phyloP scores from a whole-genome alignment of 345 rosid species.

The Gossypium turneri region DNA sequence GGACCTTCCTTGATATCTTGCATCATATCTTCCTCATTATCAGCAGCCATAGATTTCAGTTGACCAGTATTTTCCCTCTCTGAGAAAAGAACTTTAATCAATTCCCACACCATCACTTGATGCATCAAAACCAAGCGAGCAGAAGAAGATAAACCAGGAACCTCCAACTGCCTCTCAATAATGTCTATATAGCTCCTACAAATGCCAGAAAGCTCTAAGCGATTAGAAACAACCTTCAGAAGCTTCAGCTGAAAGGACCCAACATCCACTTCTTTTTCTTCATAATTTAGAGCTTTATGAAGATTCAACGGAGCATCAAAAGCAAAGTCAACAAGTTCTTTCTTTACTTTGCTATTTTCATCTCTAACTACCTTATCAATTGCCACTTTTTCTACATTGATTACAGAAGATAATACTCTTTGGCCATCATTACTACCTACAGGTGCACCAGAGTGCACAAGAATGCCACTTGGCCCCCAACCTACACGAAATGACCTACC shows the following conservation, averaged over 20 bases:
- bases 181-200: slow-evolving; percentile 78
- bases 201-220: slow-evolving; percentile 61
- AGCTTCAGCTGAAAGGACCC: slow-evolving; percentile 73
- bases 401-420: slow-evolving; percentile 60
- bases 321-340: slow-evolving; percentile 65
- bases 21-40: slow-evolving; percentile 90
- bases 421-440: slow-evolving; percentile 46
- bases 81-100: slow-evolving; percentile 83
- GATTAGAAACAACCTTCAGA: slow-evolving; percentile 55
- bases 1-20: slow-evolving; percentile 67
- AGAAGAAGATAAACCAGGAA: slow-evolving; percentile 63
- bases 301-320: slow-evolving; percentile 79
- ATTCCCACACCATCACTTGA: slow-evolving; percentile 96
- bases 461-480: slow-evolving; percentile 96
- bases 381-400: slow-evolving; percentile 77
- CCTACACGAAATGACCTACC: slow-evolving; percentile 96
- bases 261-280: slow-evolving; percentile 50
- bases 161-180: slow-evolving; percentile 74
- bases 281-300: slow-evolving; percentile 59
- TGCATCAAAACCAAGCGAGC: slow-evolving; percentile 73
- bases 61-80: slow-evolving; percentile 60
- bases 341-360: slow-evolving; percentile 56
- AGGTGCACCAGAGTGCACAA: slow-evolving; percentile 74
- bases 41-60: slow-evolving; percentile 54
- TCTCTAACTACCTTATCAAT: slow-evolving; percentile 76